Percentiles rank a stretch among this genome's conserved stretches.
Conservation (phyloP, 306 rosid genomes). For the Pyrus communis region DNA sequence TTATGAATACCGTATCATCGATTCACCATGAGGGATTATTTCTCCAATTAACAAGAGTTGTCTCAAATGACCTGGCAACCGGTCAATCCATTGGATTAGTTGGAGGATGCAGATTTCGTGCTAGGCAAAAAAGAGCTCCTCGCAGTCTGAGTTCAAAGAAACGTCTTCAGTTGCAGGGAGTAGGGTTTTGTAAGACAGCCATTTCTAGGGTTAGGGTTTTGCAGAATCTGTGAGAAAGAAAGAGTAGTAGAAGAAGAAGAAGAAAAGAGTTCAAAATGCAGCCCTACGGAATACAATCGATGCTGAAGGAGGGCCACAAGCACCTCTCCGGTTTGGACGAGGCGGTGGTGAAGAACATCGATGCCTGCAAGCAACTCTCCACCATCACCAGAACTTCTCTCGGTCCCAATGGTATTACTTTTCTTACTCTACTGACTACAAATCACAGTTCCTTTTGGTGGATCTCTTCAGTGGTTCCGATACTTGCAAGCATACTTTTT, state of each 20-base stretch:
- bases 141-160: neutral
- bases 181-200: neutral
- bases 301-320: constrained; percentile 93
- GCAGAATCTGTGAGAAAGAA: neutral
- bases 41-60: too few relatives aligned
- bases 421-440: neutral
- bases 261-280: constrained; percentile 49
- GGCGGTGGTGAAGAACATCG: constrained; percentile 92
- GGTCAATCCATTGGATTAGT: neutral
- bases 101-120: neutral
- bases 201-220: neutral
- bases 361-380: constrained; percentile 93
- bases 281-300: constrained; percentile 75
- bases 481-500: neutral
- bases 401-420: constrained; percentile 70
- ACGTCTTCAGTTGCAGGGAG: neutral
- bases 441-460: neutral
- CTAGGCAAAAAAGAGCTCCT: neutral
- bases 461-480: neutral
- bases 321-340: constrained; percentile 92
- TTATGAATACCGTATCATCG: too few relatives aligned
- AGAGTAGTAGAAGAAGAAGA: neutral
- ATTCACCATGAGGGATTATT: too few relatives aligned
- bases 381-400: constrained; percentile 87
- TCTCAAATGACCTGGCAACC: neutral